Evolutionary conservation across 768 basidiomycete genomes (phyloP), one percentile per base, ranked within the genome.

Genomic region (Austroboletus eburneus): DNA sequence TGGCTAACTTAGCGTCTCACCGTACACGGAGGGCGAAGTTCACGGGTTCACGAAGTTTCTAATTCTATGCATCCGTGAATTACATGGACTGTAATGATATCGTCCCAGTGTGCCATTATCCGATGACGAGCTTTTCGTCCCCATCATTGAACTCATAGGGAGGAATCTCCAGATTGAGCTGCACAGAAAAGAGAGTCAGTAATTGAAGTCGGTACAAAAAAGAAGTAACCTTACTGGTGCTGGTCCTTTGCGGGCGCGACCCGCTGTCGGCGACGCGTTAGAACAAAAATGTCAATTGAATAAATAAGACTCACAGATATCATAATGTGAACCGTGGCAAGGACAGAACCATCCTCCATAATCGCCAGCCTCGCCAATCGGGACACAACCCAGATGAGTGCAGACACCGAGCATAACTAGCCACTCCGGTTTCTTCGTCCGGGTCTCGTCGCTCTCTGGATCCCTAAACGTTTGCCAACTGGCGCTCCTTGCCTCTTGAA

Each of bases 301-400:
- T n/a, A 17, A 9, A 37, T 12, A 6, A 18, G 36, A 70, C 87
- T 51, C 58, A 90, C 87, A 95, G 49, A 96, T 96, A 69, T 97
- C 93, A 62, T 93, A 94, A 65, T 99, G 95, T 43, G 95, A 98
- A 64, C 95, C 96, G 69, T 98, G 95, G 76, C 95, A 97, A 43
- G 94, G 93, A 77, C 93, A 95, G 84, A 95, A 91, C 94, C 95
- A 99, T 70, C 95, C 95, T 72, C 94, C 95, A 65, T 76, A 97
- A 70, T 97, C 95, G 67, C 92, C 93, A 53, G 91, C 83, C 70
- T 95, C 92, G 57, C 95, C 95, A 64, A 99, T 96, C 50, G 95
- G 95, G 38, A 99, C 95, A 72, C 95, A 98, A 67, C 95, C 95
- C 57, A 99, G 73, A 71, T 98, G 96, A 20, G 96, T 98, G 82